These are phyloP conservation scores for Saccharomycopsis crataegensis DNA, from an alignment of 1,139 yeast genomes.

Conservation along the genomic window DNA sequence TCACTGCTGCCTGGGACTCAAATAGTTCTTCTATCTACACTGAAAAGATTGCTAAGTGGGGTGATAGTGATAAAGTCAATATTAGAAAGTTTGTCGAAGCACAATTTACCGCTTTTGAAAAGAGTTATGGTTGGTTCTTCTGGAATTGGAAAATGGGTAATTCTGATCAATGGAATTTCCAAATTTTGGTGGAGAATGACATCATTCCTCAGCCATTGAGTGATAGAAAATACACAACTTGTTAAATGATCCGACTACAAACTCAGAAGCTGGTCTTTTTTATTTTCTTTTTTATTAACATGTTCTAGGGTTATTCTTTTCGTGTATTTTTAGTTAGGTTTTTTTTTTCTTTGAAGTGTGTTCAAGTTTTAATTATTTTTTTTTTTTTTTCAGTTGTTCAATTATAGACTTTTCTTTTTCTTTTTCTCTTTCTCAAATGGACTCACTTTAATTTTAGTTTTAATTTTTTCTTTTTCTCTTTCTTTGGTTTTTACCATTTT, in stretches of 20 bases:
- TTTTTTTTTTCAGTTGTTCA: no score
- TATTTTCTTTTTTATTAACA: neutral
- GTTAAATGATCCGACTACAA: neutral
- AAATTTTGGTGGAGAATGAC: conserved; percentile 45
- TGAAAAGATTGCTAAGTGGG: conserved; percentile 53
- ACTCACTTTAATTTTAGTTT: neutral
- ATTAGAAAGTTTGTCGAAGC: conserved; percentile 77
- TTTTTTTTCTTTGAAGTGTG: neutral
- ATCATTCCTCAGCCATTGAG: conserved; percentile 49
- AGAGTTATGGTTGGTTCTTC: conserved; percentile 74
- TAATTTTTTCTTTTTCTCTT: neutral
- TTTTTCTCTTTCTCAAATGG: neutral
- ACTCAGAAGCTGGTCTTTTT: neutral
- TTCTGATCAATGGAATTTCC: conserved; percentile 83
- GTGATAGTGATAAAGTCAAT: conserved; percentile 44
- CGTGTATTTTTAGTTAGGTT: neutral
- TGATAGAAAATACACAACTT: conserved; percentile 8
- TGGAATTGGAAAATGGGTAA: conserved; percentile 92
- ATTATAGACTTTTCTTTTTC: neutral
- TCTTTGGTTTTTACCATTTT: neutral
- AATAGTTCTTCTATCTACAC: conserved; percentile 63
- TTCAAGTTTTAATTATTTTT: neutral
- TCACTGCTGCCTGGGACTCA: conserved; percentile 87
- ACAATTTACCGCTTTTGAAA: conserved; percentile 78
- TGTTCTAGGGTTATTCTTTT: neutral